Conservation (phyloP, 148 eudicot genomes). For the Diospyros lotus region DNA sequence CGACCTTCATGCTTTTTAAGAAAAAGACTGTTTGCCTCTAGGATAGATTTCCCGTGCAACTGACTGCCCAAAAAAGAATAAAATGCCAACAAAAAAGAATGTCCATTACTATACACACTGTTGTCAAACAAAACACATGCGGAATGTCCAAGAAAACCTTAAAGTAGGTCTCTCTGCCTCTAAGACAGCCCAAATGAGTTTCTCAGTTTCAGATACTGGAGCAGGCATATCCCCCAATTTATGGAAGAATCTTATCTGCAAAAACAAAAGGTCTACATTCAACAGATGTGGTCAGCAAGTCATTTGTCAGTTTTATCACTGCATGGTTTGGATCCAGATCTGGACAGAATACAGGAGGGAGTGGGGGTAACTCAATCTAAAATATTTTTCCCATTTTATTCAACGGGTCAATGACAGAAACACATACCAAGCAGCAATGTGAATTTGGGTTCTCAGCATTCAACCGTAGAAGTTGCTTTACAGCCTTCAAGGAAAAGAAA, state of each 20-base stretch:
- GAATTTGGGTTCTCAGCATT: conserved; percentile 82
- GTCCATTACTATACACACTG: no score
- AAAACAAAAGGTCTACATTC: neutral
- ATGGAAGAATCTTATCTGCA: conserved; percentile 78
- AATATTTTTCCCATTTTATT: no score
- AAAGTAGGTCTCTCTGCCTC: conserved; percentile 79
- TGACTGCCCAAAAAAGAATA: conserved; percentile 40
- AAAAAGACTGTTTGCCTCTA: conserved; percentile 65
- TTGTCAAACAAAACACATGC: neutral
- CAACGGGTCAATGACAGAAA: neutral
- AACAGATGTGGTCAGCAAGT: no score
- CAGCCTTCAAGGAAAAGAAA: conserved; percentile 51
- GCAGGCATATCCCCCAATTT: conserved; percentile 72
- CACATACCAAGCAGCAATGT: conserved; percentile 91
- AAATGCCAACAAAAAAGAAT: neutral
- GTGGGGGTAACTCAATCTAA: no score
- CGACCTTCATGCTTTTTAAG: conserved; percentile 78
- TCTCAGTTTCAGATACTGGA: conserved; percentile 69
- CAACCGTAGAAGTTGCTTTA: conserved; percentile 77
- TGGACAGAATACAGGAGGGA: no score
- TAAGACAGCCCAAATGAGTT: conserved; percentile 70
- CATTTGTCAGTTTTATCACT: no score
- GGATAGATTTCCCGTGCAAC: conserved; percentile 64
- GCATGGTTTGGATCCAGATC: no score
- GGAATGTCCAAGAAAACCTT: conserved; percentile 39